Percentiles rank a stretch among this genome's conserved stretches.
Evolutionary conservation across 2,329 filamentous ascomycete species (phyloP).

Genomic region (Pyrenophora teres): DNA sequence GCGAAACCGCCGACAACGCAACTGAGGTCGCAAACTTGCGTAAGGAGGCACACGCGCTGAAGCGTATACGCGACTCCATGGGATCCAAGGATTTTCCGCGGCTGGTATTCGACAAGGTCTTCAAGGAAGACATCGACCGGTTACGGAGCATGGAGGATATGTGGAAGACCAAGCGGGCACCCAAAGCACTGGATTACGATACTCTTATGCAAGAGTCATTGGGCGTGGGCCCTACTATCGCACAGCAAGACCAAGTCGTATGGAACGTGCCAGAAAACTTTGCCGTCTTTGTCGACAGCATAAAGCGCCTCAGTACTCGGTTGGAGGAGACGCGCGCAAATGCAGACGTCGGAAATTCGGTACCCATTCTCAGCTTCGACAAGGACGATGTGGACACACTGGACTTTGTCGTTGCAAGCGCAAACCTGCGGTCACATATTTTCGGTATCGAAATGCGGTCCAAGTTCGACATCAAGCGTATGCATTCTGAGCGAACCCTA

Average conservation of each 20-base stretch:
- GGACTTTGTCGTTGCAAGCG: constrained; percentile 89
- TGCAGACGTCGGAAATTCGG: constrained; percentile 53
- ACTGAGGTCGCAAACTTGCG: constrained; percentile 86
- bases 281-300: constrained; percentile 81
- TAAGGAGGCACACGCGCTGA: constrained; percentile 80
- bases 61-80: constrained; percentile 79
- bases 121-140: constrained; percentile 79
- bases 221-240: constrained; percentile 58
- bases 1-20: constrained; percentile 79
- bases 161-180: constrained; percentile 85
- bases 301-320: constrained; percentile 75
- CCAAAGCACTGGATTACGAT: constrained; percentile 73
- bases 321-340: constrained; percentile 67
- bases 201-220: constrained; percentile 60
- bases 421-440: constrained; percentile 85
- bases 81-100: constrained; percentile 76
- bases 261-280: constrained; percentile 89
- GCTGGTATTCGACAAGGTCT: constrained; percentile 92
- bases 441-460: constrained; percentile 89
- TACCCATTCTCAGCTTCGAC: constrained; percentile 80
- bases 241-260: constrained; percentile 70
- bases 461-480: constrained; percentile 90
- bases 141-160: constrained; percentile 89
- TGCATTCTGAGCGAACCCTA: constrained; percentile 18
- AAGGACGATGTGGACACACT: constrained; percentile 96